Evolutionary conservation across 176 grass and related monocot species (phyloP).

Genomic region (Phoenix dactylifera): DNA sequence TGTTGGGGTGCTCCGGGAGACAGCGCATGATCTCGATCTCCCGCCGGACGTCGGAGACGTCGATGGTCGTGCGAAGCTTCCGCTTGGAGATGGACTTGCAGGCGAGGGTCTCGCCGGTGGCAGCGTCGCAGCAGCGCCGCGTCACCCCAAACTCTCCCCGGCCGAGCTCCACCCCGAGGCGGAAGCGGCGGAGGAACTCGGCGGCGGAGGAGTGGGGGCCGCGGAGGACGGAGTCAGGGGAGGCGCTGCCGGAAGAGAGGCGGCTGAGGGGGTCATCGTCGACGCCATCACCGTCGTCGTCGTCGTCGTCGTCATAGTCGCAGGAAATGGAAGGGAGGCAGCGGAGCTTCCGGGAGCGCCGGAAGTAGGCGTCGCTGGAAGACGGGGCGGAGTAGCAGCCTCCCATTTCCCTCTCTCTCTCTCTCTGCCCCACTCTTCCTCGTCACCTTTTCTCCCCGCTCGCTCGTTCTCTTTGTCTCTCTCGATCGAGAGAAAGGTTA

Average conservation of each 20-base stretch:
- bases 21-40: conserved; percentile 56
- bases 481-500: too few relatives aligned
- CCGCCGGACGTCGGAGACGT: conserved; percentile 56
- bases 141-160: conserved; percentile 87
- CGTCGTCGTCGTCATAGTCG: too few relatives aligned
- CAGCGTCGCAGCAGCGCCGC: conserved; percentile 38
- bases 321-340: too few relatives aligned
- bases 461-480: not conserved
- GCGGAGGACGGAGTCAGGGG: too few relatives aligned
- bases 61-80: conserved; percentile 34
- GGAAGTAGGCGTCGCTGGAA: conserved; percentile 10
- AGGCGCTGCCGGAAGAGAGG: too few relatives aligned
- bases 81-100: conserved; percentile 72
- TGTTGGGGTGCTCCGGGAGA: conserved; percentile 26
- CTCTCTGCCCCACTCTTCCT: not conserved
- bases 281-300: too few relatives aligned
- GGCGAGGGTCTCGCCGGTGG: conserved; percentile 50
- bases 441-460: not conserved
- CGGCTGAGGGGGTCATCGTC: too few relatives aligned
- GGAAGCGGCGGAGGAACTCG: conserved; percentile 11
- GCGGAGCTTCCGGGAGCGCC: not conserved
- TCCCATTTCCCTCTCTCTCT: conserved; percentile 1
- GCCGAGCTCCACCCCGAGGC: conserved; percentile 62
- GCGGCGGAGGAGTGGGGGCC: too few relatives aligned
- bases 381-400: conserved; percentile 9